phyloP scores from a whole-genome alignment of 2,329 filamentous ascomycete genomes.

The Diaporthe citrichinensis region DNA sequence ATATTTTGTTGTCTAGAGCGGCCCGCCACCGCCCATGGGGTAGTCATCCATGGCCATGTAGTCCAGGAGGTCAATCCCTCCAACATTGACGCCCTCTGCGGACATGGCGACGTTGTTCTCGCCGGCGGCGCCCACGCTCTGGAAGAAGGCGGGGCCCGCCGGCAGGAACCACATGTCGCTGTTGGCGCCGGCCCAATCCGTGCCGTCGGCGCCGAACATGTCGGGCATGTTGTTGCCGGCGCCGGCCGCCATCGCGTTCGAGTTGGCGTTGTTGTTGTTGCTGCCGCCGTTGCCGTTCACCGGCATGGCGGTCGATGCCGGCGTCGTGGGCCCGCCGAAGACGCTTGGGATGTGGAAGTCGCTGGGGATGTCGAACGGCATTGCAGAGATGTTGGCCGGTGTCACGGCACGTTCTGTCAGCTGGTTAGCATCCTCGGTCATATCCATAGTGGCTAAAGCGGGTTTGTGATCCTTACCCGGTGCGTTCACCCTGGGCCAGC shows the following conservation, averaged over 20 bases:
- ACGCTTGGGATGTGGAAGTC: conserved; percentile 68
- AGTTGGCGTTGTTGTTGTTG: conserved; percentile 42
- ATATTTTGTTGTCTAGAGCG: neutral
- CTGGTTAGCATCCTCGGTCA: neutral
- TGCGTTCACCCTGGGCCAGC: conserved; percentile 37
- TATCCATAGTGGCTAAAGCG: neutral
- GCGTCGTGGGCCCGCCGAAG: conserved; percentile 61
- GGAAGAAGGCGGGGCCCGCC: conserved; percentile 74
- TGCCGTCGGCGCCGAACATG: conserved; percentile 58
- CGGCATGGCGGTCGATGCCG: conserved; percentile 54
- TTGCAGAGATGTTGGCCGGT: conserved; percentile 71
- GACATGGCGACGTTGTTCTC: conserved; percentile 70
- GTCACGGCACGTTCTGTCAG: conserved; percentile 56
- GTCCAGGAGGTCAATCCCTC: conserved; percentile 76
- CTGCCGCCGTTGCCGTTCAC: conserved; percentile 49
- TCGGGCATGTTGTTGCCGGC: conserved; percentile 46
- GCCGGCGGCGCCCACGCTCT: conserved; percentile 72
- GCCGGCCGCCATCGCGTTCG: conserved; percentile 31
- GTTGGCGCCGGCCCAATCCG: conserved; percentile 63
- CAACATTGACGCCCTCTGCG: conserved; percentile 76
- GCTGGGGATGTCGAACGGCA: conserved; percentile 72
- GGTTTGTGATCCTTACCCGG: conserved; percentile 24
- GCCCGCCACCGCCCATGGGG: conserved; percentile 47
- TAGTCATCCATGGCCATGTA: conserved; percentile 76
- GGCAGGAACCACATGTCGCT: conserved; percentile 79